Evolutionary conservation across 371 early-diverging fungal genomes (phyloP).

Genomic region (Mortierella sp.): DNA sequence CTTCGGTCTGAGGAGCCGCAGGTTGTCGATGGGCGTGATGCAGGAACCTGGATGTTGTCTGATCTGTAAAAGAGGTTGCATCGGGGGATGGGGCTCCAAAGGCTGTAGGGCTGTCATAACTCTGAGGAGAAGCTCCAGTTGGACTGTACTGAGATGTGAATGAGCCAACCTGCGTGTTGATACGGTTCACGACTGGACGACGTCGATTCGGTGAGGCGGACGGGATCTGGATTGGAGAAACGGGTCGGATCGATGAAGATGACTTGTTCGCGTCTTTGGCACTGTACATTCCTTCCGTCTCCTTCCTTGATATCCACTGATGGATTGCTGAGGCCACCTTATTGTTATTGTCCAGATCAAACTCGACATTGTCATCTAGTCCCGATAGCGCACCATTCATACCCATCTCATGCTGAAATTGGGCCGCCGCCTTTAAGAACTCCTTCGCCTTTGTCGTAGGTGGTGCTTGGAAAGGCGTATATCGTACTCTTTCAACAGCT

Average conservation of each 20-base stretch:
- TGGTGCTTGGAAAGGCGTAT: conserved; percentile 55
- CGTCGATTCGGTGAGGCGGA: conserved; percentile 18
- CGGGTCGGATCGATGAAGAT: conserved; percentile 14
- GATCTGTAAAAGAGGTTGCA: conserved; percentile 8
- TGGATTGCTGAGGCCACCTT: conserved; percentile 49
- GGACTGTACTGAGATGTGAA: conserved; percentile 42
- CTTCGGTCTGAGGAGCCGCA: conserved; percentile 49
- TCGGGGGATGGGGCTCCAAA: conserved; percentile 18
- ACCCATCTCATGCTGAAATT: conserved; percentile 43
- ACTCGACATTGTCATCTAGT: conserved; percentile 31
- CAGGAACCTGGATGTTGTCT: conserved; percentile 37
- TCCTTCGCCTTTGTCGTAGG: conserved; percentile 53
- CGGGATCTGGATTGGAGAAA: conserved; percentile 35
- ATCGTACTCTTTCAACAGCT: conserved; percentile 60
- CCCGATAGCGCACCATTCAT: conserved; percentile 30
- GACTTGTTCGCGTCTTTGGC: conserved; percentile 1
- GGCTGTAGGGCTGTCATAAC: conserved; percentile 19
- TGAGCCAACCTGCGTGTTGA: conserved; percentile 36
- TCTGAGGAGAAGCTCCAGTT: conserved; percentile 22
- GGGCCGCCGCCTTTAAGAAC: conserved; percentile 44
- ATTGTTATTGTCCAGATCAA: conserved; percentile 38
- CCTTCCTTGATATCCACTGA: conserved; percentile 49
- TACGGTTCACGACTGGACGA: conserved; percentile 21
- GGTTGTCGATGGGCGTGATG: conserved; percentile 49
- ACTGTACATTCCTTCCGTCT: conserved; percentile 21